Conservation (phyloP, 129 eudicot genomes). For the Centrapalus pauciflorus region DNA sequence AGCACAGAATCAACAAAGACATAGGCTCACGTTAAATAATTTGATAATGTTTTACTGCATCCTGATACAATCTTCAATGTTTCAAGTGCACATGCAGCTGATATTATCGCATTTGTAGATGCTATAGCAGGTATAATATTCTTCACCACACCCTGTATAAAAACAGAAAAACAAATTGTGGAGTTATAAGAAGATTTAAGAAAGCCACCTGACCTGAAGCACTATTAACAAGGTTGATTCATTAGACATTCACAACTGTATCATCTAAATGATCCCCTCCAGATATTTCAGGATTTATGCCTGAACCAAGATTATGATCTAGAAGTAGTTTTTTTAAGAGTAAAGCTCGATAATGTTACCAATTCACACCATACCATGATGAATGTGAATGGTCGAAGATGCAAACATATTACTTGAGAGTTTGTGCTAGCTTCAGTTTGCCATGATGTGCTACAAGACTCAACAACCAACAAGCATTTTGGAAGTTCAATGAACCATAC, state of each 20-base stretch:
- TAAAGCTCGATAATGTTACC: background rate
- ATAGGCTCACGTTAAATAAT: slow-evolving; percentile 71
- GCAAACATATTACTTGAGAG: background rate
- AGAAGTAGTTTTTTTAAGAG: slow-evolving; percentile 3
- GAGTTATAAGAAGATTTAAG: slow-evolving; percentile 12
- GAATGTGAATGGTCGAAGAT: background rate
- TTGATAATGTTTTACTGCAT: slow-evolving; percentile 84
- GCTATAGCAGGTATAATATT: slow-evolving; percentile 98
- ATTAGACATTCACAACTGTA: slow-evolving; percentile 4
- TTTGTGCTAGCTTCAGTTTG: too few relatives aligned
- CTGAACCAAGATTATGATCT: background rate
- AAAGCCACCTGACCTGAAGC: slow-evolving; percentile 3
- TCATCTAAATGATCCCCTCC: background rate
- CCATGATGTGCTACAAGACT: background rate
- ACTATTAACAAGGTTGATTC: slow-evolving; percentile 2
- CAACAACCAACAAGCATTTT: background rate
- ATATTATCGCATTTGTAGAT: slow-evolving; percentile 92
- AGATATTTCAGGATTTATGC: background rate
- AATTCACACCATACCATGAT: slow-evolving; percentile 2
- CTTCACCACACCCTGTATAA: slow-evolving; percentile 87
- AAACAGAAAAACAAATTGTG: background rate
- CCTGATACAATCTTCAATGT: slow-evolving; percentile 92
- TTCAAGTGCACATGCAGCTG: slow-evolving; percentile 93
- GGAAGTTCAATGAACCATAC: background rate
- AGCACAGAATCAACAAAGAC: background rate